A percentile compares a stretch with the other conserved stretches of the same genome.
Conservation (phyloP, 768 basidiomycete genomes). For the Gloeophyllum trabeum region DNA sequence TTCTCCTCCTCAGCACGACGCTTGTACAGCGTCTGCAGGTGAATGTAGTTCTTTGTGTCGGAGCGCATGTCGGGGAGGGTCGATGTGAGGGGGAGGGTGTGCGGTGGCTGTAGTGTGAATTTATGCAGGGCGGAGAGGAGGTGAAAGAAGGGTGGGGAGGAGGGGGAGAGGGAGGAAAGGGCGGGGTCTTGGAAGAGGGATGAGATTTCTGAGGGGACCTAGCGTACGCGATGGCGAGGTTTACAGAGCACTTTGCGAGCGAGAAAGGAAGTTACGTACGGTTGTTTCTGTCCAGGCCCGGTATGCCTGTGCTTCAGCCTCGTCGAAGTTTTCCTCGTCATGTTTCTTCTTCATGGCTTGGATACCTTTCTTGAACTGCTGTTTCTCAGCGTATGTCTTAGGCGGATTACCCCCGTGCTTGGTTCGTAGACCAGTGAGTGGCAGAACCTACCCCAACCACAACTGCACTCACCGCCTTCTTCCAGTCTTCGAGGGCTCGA, state of each 20-base stretch:
- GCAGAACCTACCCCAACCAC: neutral
- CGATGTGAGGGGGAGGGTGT: conserved; percentile 76
- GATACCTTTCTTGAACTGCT: conserved; percentile 65
- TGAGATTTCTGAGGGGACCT: too few species aligned
- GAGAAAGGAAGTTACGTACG: conserved; percentile 16
- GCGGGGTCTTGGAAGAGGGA: conserved; percentile 53
- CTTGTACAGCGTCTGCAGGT: conserved; percentile 81
- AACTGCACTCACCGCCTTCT: conserved; percentile 39
- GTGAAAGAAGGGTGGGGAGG: conserved; percentile 64
- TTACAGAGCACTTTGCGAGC: conserved; percentile 7
- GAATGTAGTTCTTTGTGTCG: conserved; percentile 72
- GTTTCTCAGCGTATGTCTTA: conserved; percentile 48
- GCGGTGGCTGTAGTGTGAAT: conserved; percentile 43
- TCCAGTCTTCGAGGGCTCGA: conserved; percentile 76
- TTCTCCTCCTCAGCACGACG: conserved; percentile 64
- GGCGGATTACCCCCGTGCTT: conserved; percentile 61
- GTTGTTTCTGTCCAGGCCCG: conserved; percentile 57
- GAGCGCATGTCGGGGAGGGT: conserved; percentile 96
- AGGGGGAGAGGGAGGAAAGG: conserved; percentile 28
- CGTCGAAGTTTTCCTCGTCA: conserved; percentile 98
- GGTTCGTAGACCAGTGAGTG: neutral
- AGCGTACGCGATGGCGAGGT: too few species aligned
- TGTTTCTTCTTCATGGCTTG: conserved; percentile 52
- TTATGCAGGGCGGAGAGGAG: conserved; percentile 63
- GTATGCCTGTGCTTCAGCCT: conserved; percentile 83